phyloP scores from a whole-genome alignment of 1,284 basidiomycete genomes.

The Boletellus deceptivus region DNA sequence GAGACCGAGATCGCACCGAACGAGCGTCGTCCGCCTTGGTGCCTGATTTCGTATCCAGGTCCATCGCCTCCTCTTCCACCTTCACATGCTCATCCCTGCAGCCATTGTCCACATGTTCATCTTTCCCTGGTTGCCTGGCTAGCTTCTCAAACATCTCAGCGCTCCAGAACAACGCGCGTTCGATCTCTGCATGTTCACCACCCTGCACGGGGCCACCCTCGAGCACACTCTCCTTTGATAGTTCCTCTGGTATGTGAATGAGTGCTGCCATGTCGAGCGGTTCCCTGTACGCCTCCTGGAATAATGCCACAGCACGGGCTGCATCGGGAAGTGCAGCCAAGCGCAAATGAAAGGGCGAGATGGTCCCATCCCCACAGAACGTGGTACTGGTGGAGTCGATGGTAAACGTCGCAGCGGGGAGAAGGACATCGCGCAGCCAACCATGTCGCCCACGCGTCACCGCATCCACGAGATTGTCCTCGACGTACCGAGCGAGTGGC shows the following conservation, averaged over 20 bases:
- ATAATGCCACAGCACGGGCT: constrained; percentile 41
- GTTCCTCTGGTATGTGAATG: constrained; percentile 58
- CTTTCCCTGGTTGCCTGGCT: constrained; percentile 12
- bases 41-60: constrained; percentile 20
- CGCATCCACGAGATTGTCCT: constrained; percentile 55
- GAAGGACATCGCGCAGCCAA: constrained; percentile 31
- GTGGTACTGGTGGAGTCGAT: neutral
- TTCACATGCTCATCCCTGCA: constrained; percentile 31
- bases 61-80: constrained; percentile 21
- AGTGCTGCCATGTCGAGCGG: constrained; percentile 68
- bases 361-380: neutral
- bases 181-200: constrained; percentile 28
- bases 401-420: neutral
- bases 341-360: constrained; percentile 11
- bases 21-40: neutral
- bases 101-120: constrained; percentile 28
- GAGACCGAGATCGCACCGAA: constrained; percentile 1
- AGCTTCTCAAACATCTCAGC: constrained; percentile 26
- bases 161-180: constrained; percentile 28
- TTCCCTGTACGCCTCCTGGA: constrained; percentile 43
- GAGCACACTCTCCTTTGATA: constrained; percentile 54
- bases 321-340: constrained; percentile 33
- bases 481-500: constrained; percentile 57
- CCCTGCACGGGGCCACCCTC: constrained; percentile 17
- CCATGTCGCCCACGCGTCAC: constrained; percentile 57